A percentile compares a stretch with the other conserved stretches of the same genome.
These are phyloP conservation scores for Xylariaceae sp. DNA, from an alignment of 2,329 filamentous ascomycete species.

Conservation along the genomic window DNA sequence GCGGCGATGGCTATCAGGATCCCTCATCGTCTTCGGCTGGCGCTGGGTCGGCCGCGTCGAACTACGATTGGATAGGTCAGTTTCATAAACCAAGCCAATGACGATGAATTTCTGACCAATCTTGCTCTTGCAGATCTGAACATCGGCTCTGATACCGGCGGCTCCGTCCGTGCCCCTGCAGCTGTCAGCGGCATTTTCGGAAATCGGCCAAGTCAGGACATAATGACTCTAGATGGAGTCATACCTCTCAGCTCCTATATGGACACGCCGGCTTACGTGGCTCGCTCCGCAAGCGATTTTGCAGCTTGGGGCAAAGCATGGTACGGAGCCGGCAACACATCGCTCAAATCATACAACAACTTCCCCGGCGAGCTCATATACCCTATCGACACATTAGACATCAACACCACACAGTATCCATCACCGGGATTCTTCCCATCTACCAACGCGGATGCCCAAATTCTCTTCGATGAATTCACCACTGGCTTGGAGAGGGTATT, in stretches of 20 bases:
- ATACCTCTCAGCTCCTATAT: neutral
- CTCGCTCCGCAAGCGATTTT: neutral
- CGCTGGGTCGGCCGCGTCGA: neutral
- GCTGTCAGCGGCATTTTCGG: neutral
- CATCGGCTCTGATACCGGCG: neutral
- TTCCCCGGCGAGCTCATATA: neutral
- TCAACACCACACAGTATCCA: neutral
- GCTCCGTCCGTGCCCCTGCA: neutral
- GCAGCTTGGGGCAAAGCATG: neutral
- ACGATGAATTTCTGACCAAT: neutral
- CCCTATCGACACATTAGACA: neutral
- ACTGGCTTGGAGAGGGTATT: neutral
- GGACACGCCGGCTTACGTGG: neutral
- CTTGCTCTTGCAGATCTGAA: neutral
- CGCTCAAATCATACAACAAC: neutral
- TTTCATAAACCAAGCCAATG: neutral
- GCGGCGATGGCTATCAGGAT: constrained; percentile 2
- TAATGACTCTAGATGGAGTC: neutral
- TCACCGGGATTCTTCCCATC: neutral
- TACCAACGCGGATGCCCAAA: neutral
- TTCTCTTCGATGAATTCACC: neutral
- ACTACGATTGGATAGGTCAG: neutral
- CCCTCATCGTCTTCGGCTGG: neutral
- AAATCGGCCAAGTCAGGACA: neutral
- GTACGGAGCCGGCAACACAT: neutral